Base-by-base conservation (phyloP, 306 rosid genomes). In the Erythrophleum fordii region DNA sequence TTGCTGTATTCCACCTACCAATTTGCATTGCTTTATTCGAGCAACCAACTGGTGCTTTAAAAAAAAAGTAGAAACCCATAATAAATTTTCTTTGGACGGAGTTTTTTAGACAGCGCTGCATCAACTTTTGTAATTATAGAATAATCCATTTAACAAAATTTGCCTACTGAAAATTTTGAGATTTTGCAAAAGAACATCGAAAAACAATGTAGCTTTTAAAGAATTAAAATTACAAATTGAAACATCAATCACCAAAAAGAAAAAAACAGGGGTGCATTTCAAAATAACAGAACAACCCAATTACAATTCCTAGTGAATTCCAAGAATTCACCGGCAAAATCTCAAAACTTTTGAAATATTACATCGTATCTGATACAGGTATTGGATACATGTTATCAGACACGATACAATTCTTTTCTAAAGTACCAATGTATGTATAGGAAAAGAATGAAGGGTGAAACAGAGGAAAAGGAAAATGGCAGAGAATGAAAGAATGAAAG, bases 101-200 rank as follows among this genome's bases (percentile, higher is more conserved):
- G 82, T 79, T 77, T 51, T 62, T 79, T 70, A 45, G 76, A 68
- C 66, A 87, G 1, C 42, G 58, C 26, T 81, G 77, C 34, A 23
- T 83, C 69, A 76, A 60, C 82, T 81, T 85, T 78, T 68, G 35
- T 87, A 72, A 82, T 76, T 82, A 82, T 39, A 51, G 23, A 39
- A 82, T 58, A 69, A 70, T 60, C 34, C 84, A 73, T 65, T 73
- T 6, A 44, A 46, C 66, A 49, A 31, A 31, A 31, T 31, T 31
- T 1, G 4, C 2, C 34, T 31, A 31, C 34, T 4, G 34, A 23
- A 37, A 1, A 37, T 3, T 1, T 4, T 25, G 44, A 62, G 44
- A 31, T 39, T 62, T 31, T 31, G 35, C 66, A 25, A 82, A n/a
- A 39, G 29, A 51, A 61, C 62, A 48, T 35, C 37, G 34, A 14